Conservation (phyloP, 257 asterid species). For the Solanum piurae region DNA sequence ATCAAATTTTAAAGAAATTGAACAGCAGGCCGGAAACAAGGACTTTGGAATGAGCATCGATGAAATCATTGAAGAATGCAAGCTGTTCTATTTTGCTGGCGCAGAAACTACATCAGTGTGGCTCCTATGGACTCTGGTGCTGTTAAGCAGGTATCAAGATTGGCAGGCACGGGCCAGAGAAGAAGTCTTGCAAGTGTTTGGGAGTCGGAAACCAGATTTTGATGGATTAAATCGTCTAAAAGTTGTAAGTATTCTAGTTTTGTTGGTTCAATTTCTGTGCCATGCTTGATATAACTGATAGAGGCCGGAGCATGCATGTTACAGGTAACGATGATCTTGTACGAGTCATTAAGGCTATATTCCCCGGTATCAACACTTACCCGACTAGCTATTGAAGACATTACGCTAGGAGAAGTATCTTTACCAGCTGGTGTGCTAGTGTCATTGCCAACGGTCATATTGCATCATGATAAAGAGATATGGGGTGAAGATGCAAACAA, state of each 20-base stretch:
- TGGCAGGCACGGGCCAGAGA: constrained; percentile 32
- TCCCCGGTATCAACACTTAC: constrained; percentile 5
- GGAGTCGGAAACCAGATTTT: constrained; percentile 8
- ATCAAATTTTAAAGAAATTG: constrained; percentile 3
- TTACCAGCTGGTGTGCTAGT: constrained; percentile 13
- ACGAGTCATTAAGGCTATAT: constrained; percentile 24
- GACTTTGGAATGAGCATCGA: constrained; percentile 2
- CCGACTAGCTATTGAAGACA: constrained; percentile 4
- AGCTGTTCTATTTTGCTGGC: constrained; percentile 37
- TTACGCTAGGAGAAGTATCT: constrained; percentile 6
- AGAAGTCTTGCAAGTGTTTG: constrained; percentile 25
- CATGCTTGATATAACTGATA: neutral
- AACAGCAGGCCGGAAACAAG: neutral
- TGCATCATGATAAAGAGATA: constrained; percentile 17
- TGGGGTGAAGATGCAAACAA: constrained; percentile 29
- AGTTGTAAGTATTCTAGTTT: constrained; percentile 12
- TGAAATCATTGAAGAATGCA: constrained; percentile 43
- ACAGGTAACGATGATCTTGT: constrained; percentile 17
- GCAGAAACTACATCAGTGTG: constrained; percentile 45
- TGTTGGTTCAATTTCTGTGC: neutral
- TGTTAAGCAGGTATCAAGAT: constrained; percentile 7
- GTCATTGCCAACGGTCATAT: constrained; percentile 2
- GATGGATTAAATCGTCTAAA: constrained; percentile 19
- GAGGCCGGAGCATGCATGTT: neutral
- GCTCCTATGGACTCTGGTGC: constrained; percentile 47